Evolutionary conservation across 129 eudicot genomes (phyloP), one percentile per base, ranked within the genome.

Genomic region (Solidago caesia): DNA sequence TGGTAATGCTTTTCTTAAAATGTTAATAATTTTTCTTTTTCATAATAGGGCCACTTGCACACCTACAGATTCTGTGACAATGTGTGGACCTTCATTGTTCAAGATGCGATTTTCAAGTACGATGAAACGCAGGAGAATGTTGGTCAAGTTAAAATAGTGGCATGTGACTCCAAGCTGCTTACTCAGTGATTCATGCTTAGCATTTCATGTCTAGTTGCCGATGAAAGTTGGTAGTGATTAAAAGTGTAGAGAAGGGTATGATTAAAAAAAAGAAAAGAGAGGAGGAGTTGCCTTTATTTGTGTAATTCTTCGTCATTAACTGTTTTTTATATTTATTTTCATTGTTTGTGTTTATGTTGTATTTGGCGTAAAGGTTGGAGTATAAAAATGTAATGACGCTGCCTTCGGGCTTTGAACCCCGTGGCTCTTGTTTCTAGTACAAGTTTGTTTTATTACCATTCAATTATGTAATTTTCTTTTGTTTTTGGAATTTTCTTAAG

Each of bases 31-130:
- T 48, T 16, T 15, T 46, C 55, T 65, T 71, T 11, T 9, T 74
- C 42, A 39, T 75, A n/a, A 58, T 77, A 92, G 98, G 98, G 96
- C 44, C 94, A 89, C 82, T 91, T 92, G 61, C 96, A 89, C 82
- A 89, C 94, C 67, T 92, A 89, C 88, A 86, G 96, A 75, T 92
- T 89, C 85, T 92, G 95, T 75, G 95, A 89, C 83, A 87, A 92
- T 71, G 98, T 92, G n/a, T 92, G 98, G 98, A 92, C 95, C 21
- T 92, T 92, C 89, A 87, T 89, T 79, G 76, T 92, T 43, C 94
- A 87, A 74, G 89, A 92, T 79, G 98, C 90, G 68, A 53, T 70
- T 43, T 87, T 92, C 80, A 92, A 89, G 83, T 85, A 82, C 21
- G 96, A 89, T 26, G 96, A 89, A 48, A 75, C 59, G 79, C 90